Evolutionary conservation across 2,329 filamentous ascomycete genomes (phyloP).

Genomic region (Claviceps africana): DNA sequence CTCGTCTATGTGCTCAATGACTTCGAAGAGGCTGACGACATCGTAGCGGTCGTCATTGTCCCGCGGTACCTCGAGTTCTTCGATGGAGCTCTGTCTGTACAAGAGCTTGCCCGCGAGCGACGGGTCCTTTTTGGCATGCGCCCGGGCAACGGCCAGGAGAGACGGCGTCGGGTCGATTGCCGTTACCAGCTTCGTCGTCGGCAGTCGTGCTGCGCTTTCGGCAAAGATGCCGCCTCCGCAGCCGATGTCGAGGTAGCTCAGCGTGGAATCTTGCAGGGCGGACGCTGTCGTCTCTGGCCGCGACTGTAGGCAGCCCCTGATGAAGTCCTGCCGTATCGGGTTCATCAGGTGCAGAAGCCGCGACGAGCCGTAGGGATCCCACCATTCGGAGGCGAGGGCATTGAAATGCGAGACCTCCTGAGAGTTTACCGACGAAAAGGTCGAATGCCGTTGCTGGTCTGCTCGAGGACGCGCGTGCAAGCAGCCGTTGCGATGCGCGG

Average conservation of each 20-base stretch:
- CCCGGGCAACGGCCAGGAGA: slow-evolving; percentile 60
- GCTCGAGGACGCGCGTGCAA: background rate
- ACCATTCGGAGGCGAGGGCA: slow-evolving; percentile 85
- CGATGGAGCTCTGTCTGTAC: slow-evolving; percentile 67
- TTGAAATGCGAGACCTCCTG: slow-evolving; percentile 92
- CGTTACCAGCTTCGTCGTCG: slow-evolving; percentile 48
- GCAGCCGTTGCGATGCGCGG: background rate
- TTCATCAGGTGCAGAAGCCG: slow-evolving; percentile 96
- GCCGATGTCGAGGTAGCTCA: slow-evolving; percentile 78
- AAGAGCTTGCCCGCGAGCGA: slow-evolving; percentile 46
- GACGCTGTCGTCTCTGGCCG: slow-evolving; percentile 26
- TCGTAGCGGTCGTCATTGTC: slow-evolving; percentile 45
- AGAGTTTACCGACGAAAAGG: slow-evolving; percentile 63
- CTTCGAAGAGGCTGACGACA: slow-evolving; percentile 80
- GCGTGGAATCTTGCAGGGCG: slow-evolving; percentile 13
- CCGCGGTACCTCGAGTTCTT: slow-evolving; percentile 41
- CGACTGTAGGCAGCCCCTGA: slow-evolving; percentile 52
- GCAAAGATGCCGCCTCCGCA: slow-evolving; percentile 96
- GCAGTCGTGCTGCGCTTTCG: slow-evolving; percentile 63
- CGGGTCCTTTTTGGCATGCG: slow-evolving; percentile 64
- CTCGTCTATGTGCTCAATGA: slow-evolving; percentile 78
- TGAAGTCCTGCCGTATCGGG: slow-evolving; percentile 87
- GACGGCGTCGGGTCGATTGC: slow-evolving; percentile 66
- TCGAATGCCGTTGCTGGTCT: slow-evolving; percentile 10
- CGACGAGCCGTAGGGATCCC: slow-evolving; percentile 88